Percentiles rank a stretch among this genome's conserved stretches.
These are phyloP conservation scores for Colletotrichum sp. DNA, from an alignment of 2,329 filamentous ascomycete species.

Conservation along the genomic window DNA sequence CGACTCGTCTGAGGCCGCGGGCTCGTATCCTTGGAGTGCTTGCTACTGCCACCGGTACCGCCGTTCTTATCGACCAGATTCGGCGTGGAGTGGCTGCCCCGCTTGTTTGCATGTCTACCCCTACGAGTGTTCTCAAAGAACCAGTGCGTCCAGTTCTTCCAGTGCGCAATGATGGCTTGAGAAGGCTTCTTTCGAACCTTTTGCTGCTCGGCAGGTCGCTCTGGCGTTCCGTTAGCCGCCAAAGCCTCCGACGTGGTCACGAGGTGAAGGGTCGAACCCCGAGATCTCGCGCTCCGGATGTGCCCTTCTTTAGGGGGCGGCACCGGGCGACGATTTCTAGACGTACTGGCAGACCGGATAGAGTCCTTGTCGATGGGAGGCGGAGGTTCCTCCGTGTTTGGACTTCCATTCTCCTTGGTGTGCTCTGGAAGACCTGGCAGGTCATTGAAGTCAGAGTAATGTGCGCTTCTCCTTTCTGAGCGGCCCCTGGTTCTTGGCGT, in stretches of 20 bases:
- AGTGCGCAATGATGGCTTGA: constrained; percentile 63
- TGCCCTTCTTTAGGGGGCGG: constrained; percentile 86
- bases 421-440: constrained; percentile 78
- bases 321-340: constrained; percentile 74
- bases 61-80: constrained; percentile 59
- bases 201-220: constrained; percentile 36
- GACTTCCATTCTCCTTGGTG: constrained; percentile 45
- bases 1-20: constrained; percentile 67
- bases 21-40: constrained; percentile 55
- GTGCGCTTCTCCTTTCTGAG: constrained; percentile 75
- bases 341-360: constrained; percentile 77
- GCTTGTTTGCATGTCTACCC: constrained; percentile 51
- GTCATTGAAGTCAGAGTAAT: constrained; percentile 70
- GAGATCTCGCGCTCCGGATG: constrained; percentile 70
- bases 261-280: constrained; percentile 85
- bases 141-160: constrained; percentile 71
- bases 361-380: constrained; percentile 82
- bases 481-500: constrained; percentile 76
- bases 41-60: constrained; percentile 35
- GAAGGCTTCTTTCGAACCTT: constrained; percentile 63
- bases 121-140: constrained; percentile 63
- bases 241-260: constrained; percentile 69
- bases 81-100: constrained; percentile 63
- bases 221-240: constrained; percentile 33
- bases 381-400: constrained; percentile 58